A percentile compares a stretch with the other conserved stretches of the same genome.
These are phyloP conservation scores for Neopestalotiopsis clavispora DNA, from an alignment of 2,329 filamentous ascomycete species.

Conservation along the genomic window DNA sequence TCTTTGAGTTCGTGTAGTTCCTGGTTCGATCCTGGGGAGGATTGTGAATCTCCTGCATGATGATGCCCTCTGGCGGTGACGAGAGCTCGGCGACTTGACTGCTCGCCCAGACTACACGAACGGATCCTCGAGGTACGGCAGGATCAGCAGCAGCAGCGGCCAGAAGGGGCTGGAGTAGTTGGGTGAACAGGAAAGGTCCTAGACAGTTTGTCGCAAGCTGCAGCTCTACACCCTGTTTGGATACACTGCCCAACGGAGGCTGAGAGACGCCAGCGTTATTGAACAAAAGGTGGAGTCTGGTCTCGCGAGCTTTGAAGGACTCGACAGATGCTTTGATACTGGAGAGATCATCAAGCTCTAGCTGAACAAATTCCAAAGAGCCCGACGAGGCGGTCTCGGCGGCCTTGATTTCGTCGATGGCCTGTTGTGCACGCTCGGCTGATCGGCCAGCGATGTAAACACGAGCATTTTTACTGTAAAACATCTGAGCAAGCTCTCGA, in stretches of 20 bases:
- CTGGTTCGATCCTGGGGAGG: neutral
- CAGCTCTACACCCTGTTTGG: conserved; percentile 36
- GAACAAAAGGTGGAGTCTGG: neutral
- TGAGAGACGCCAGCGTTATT: neutral
- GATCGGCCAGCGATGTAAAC: neutral
- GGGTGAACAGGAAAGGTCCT: conserved; percentile 35
- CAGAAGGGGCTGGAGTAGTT: conserved; percentile 32
- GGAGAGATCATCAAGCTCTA: neutral
- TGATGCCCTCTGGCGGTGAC: neutral
- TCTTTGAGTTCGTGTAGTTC: neutral
- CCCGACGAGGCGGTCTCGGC: neutral
- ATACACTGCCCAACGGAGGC: neutral
- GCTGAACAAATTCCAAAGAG: neutral
- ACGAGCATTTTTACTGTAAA: too few species aligned
- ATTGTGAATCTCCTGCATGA: neutral
- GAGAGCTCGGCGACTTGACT: neutral
- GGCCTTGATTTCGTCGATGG: neutral
- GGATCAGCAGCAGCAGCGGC: conserved; percentile 28
- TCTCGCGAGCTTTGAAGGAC: neutral
- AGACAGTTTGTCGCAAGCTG: conserved; percentile 36
- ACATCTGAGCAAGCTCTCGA: too few species aligned
- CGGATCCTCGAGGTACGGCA: conserved; percentile 14
- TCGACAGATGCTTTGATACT: neutral
- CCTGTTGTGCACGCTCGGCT: neutral
- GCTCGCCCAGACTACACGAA: conserved; percentile 11